Conservation (phyloP, 805 yeast genomes). For the Phaffomyces antillensis region DNA sequence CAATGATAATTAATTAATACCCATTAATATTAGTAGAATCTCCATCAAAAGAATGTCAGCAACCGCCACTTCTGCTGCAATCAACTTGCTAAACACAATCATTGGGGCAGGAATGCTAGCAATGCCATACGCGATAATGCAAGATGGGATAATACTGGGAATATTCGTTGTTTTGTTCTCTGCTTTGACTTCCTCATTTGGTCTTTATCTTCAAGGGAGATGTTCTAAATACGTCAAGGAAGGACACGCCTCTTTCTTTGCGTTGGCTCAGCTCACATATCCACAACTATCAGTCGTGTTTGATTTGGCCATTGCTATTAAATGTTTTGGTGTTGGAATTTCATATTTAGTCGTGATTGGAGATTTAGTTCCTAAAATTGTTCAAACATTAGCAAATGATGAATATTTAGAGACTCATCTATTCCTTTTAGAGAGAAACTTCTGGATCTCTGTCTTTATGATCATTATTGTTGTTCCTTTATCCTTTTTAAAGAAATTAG, state of each 20-base stretch:
- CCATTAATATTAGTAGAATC: too few species aligned
- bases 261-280: conserved; percentile 51
- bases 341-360: conserved; percentile 66
- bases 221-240: conserved; percentile 42
- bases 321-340: conserved; percentile 66
- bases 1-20: too few species aligned
- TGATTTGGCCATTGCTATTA: conserved; percentile 62
- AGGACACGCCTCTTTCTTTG: conserved; percentile 62
- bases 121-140: conserved; percentile 60
- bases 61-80: conserved; percentile 40
- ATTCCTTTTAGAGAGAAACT: conserved; percentile 34
- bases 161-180: conserved; percentile 49
- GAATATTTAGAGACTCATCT: conserved; percentile 13
- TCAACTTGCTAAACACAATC: conserved; percentile 49
- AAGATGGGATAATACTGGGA: conserved; percentile 63
- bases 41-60: conserved; percentile 18
- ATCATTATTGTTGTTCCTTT: conserved; percentile 37
- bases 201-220: conserved; percentile 55
- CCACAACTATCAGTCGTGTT: conserved; percentile 55
- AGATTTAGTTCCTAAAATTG: conserved; percentile 59
- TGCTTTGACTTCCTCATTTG: conserved; percentile 61
- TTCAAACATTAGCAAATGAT: conserved; percentile 24
- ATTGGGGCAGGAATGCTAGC: conserved; percentile 66
- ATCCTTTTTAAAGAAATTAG: conserved; percentile 67
- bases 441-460: conserved; percentile 61